Evolutionary conservation across 805 yeast genomes (phyloP), one percentile per base, ranked within the genome.

Genomic region (Teunomyces lycoperdinae): DNA sequence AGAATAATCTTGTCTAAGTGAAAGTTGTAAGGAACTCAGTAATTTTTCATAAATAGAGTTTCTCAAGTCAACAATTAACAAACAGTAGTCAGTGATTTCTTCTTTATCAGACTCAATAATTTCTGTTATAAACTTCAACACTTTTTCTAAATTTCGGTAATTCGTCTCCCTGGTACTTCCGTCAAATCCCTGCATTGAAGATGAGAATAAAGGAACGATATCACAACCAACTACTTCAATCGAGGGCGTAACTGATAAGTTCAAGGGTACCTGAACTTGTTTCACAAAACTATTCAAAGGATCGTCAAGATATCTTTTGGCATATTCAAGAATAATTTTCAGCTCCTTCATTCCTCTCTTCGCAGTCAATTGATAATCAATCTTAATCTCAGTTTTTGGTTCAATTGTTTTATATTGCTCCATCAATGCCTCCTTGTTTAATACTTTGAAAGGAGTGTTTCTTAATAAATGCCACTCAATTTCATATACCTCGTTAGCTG

Each of bases 141-240:
- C 70, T 6, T 59, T 50, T 10, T 63, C 59, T 27, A 75, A 48
- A 35, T 60, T 48, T 27, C 54, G 45, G 30, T 48, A 46, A 3
- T 29, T 28, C 8, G 26, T 11, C 10, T 42, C 32, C 7, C 26
- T 35, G 16, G 28, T 14, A 9, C 46, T 44, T 6, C 44, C 52
- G 9, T 51, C 48, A 40, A 56, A 45, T 2, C 58, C 63, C 31
- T 55, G 51, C 11, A 64, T 48, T 0, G 66, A 58, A 3, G 69
- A 56, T 5, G 50, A 68, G 52, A 51, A 62, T 33, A 85, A 58
- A 1, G 89, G 90, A 11, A 89, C 65, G 4, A 92, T 68, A 57
- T 89, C 96, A 61, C 85, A 85, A 3, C 88, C 84, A 1, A 85
- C 84, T 3, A 89, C 63, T 54, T 87, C 95, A 35, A 87, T 76